A percentile compares a stretch with the other conserved stretches of the same genome.
These are phyloP conservation scores for Citrullus amarus DNA, from an alignment of 306 rosid genomes.

Conservation along the genomic window DNA sequence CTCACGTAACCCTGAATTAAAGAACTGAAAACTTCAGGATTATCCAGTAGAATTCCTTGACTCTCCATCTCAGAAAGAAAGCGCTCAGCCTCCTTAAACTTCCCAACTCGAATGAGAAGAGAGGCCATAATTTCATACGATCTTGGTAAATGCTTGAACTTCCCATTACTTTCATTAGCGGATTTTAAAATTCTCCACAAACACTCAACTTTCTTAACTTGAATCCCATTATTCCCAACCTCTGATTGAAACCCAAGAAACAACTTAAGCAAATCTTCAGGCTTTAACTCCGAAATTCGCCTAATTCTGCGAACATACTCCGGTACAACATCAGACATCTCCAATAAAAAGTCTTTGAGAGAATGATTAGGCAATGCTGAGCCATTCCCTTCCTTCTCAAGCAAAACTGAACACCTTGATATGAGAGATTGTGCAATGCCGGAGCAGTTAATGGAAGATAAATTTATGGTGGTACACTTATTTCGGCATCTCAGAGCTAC, in stretches of 20 bases:
- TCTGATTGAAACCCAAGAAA: slow-evolving; percentile 40
- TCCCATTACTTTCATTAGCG: slow-evolving; percentile 18
- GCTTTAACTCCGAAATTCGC: slow-evolving; percentile 31
- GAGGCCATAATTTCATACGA: slow-evolving; percentile 60
- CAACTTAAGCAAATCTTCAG: slow-evolving; percentile 44
- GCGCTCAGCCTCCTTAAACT: slow-evolving; percentile 49
- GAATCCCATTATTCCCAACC: slow-evolving; percentile 19
- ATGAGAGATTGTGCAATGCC: slow-evolving; percentile 43
- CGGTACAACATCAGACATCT: slow-evolving; percentile 47
- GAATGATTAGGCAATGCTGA: slow-evolving; percentile 28
- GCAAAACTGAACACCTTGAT: slow-evolving; percentile 18
- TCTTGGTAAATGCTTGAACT: slow-evolving; percentile 28
- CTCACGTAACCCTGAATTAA: slow-evolving; percentile 43
- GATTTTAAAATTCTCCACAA: slow-evolving; percentile 57
- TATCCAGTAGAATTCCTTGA: slow-evolving; percentile 23
- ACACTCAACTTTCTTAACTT: slow-evolving; percentile 41
- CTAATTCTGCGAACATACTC: slow-evolving; percentile 45
- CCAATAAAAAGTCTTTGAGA: slow-evolving; percentile 38
- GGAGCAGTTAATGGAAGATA: slow-evolving; percentile 16
- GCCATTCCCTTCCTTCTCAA: slow-evolving; percentile 15
- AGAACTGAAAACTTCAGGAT: slow-evolving; percentile 24
- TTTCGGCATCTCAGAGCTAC: slow-evolving; percentile 1
- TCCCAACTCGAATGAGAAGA: slow-evolving; percentile 44
- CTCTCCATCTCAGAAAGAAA: slow-evolving; percentile 38
- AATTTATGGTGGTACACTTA: slow-evolving; percentile 10